phyloP scores from a whole-genome alignment of 169 alveolate species.

The Hepatocystis sp. region DNA sequence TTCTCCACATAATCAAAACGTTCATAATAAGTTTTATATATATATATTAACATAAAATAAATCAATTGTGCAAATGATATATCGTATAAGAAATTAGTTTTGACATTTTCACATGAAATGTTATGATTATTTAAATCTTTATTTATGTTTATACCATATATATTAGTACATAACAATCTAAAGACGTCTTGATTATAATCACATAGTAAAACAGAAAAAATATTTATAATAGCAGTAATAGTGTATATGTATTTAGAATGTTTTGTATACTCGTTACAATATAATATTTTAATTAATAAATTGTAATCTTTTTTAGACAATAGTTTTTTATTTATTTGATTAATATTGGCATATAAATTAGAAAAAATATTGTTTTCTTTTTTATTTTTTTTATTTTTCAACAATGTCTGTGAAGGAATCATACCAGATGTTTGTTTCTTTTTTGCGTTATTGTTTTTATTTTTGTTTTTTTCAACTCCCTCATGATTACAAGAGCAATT shows the following conservation, averaged over 20 bases:
- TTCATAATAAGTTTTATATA: too few relatives aligned
- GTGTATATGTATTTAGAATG: constrained; percentile 51
- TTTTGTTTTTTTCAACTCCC: neutral
- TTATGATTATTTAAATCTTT: constrained; percentile 3
- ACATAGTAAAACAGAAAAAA: constrained; percentile 48
- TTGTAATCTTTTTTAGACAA: constrained; percentile 21
- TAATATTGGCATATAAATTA: constrained; percentile 18
- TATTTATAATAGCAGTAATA: constrained; percentile 55
- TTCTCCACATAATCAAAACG: too few relatives aligned
- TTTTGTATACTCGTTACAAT: constrained; percentile 42
- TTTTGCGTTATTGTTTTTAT: neutral
- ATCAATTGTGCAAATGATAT: constrained; percentile 72
- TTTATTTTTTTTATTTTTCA: neutral
- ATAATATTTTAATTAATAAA: constrained; percentile 23
- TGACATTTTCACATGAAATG: constrained; percentile 4
- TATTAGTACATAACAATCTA: constrained; percentile 30
- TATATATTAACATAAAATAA: constrained; percentile 59
- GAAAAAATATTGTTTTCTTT: constrained; percentile 6
- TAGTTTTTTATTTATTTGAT: constrained; percentile 16
- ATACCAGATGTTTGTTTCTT: too few relatives aligned
- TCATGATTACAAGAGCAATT: too few relatives aligned
- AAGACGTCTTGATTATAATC: constrained; percentile 42
- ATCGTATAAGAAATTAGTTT: constrained; percentile 33
- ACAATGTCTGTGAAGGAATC: too few relatives aligned
- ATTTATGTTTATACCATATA: constrained; percentile 35